phyloP scores from a whole-genome alignment of 257 asterid species.

The Nicotiana attenuata region DNA sequence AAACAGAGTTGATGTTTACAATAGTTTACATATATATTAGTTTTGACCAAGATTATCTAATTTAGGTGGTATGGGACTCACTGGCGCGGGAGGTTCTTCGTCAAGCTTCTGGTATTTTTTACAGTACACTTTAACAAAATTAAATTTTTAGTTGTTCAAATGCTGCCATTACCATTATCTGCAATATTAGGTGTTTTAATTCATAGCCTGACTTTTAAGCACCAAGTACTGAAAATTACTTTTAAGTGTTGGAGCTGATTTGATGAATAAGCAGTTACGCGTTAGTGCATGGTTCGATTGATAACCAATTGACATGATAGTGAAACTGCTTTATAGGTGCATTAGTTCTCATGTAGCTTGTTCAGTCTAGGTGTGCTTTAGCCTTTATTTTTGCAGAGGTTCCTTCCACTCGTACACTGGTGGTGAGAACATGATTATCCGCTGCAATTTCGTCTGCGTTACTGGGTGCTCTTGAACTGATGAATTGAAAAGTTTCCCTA shows the following conservation, averaged over 20 bases:
- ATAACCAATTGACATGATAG: background rate
- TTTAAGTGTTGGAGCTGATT: too few species aligned
- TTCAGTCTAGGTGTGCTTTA: background rate
- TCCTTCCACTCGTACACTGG: background rate
- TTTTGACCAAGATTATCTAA: slow-evolving; percentile 1
- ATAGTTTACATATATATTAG: background rate
- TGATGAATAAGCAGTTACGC: too few species aligned
- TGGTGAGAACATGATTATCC: background rate
- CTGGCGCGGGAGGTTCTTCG: slow-evolving; percentile 70
- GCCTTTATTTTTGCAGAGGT: background rate
- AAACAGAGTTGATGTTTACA: background rate
- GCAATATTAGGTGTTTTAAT: background rate
- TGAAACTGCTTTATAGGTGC: background rate
- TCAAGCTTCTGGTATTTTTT: slow-evolving; percentile 74
- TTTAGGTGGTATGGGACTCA: slow-evolving; percentile 83
- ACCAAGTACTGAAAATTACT: too few species aligned
- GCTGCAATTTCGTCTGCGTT: background rate
- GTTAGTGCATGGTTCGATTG: background rate
- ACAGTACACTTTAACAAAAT: background rate
- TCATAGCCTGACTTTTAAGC: background rate
- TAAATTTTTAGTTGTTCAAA: background rate
- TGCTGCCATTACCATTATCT: background rate
- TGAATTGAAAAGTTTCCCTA: background rate
- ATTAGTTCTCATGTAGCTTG: background rate
- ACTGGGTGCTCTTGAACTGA: background rate